Base-by-base conservation (phyloP, 495 filamentous ascomycete genomes). In the Melanomma pulvis-pyrius region DNA sequence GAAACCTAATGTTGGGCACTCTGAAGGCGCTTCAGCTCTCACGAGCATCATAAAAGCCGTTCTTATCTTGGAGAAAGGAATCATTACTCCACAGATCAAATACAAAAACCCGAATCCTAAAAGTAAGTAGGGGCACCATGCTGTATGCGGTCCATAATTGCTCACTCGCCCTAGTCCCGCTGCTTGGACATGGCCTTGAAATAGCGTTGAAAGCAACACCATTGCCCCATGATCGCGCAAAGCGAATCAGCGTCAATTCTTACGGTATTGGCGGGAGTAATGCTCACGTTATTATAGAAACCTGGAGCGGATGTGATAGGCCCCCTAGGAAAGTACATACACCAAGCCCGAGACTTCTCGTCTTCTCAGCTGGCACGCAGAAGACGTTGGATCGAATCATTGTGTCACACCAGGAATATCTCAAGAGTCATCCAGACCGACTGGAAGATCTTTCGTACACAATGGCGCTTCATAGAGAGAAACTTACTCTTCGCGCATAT, bases 1-100 rank as follows among this genome's bases (percentile, higher is more conserved):
- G 44, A 80, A 80, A 71, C 66, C 76, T 1, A 80, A 80, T 29
- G 21, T 79, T 0, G 79, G 78, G 0, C 79, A 80, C 60, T 52
- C 65, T 0, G 79, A 79, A 49, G 76, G 69, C 0, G 77, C 78
- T 3, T 69, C 71, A 1, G 79, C 74, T 1, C 24, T 78, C 1
- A 72, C 69, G 12, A 65, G 67, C 21, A 6, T 80, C 4, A 77
- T 80, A 25, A 79, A 80, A 51, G 60, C 34, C 17, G 17, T 41
- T 17, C 34, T 41, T 17, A 17, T 17, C 8, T 8, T 41, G 34
- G 34, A 41, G 34, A 25, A 79, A n/a, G 29, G 44, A 2, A 74
- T 28, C 0, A 79, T 80, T 44, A 78, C 76, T 28, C 47, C 77
- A 0, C 78, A 77, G 26, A 71, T 77, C 13, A 61, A 75, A 7